phyloP scores from a whole-genome alignment of 164 flowering plant species.

The Amborella trichopoda region DNA sequence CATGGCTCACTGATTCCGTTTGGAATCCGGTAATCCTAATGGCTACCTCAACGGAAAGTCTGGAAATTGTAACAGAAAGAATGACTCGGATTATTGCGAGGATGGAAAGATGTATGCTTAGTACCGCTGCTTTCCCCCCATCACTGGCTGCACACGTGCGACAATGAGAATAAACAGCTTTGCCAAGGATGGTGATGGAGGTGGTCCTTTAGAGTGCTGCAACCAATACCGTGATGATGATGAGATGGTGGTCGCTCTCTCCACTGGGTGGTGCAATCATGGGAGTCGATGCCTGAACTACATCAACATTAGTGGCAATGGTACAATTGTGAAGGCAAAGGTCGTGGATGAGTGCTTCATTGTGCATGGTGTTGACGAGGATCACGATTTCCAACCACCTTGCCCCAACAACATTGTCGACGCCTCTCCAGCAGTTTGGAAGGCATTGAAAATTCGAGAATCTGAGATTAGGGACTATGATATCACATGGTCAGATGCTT shows the following conservation, averaged over 20 bases:
- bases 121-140: slow-evolving; percentile 14
- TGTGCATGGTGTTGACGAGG: slow-evolving; percentile 1
- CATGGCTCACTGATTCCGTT: too few relatives aligned
- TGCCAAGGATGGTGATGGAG: slow-evolving; percentile 13
- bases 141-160: slow-evolving; percentile 10
- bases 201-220: slow-evolving; percentile 18
- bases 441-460: too few relatives aligned
- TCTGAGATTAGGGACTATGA: too few relatives aligned
- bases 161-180: slow-evolving; percentile 12
- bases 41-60: too few relatives aligned
- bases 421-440: slow-evolving; percentile 6
- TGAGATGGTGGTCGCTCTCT: slow-evolving; percentile 5
- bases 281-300: background rate
- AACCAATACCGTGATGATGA: slow-evolving; percentile 2
- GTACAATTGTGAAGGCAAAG: background rate
- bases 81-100: too few relatives aligned
- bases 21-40: too few relatives aligned
- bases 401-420: slow-evolving; percentile 9
- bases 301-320: slow-evolving; percentile 6
- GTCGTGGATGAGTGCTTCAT: slow-evolving; percentile 7
- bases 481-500: too few relatives aligned
- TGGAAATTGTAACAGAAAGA: too few relatives aligned
- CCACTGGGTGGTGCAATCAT: slow-evolving; percentile 7
- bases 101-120: too few relatives aligned
- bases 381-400: slow-evolving; percentile 5